Base-by-base conservation (phyloP, 306 rosid genomes). In the Lupinus albus region DNA sequence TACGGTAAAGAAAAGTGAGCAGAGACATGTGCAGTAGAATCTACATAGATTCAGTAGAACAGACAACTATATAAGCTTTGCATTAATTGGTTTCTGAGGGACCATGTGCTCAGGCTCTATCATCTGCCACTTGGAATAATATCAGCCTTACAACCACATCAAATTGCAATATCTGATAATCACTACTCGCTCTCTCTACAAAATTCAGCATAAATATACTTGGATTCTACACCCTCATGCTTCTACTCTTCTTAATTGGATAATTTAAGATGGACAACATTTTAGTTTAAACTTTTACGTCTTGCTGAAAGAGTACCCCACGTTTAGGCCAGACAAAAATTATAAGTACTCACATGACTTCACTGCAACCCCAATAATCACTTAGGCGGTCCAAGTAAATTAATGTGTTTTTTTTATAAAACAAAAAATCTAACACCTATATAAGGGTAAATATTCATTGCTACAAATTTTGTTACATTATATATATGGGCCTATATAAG, bases 41-140 rank as follows among this genome's bases (percentile, higher is more conserved):
- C 32, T 55, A 28, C 39, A 63, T 63, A 73, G 65, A 63, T 52
- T 63, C 39, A 44, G 1, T 64, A 62, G 52, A n/a, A 20, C 32
- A 25, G n/a, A 20, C 44, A 25, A 8, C 49, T n/a, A n/a, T n/a
- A 73, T 28, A 42, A 52, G 56, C 36, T 39, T 11, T 21, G 21
- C 53, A 62, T 50, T 36, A 61, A 72, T 41, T 57, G 13, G 48
- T 46, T 38, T 38, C 2, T 30, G 16, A 8, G 30, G 71, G 50
- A 17, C 59, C 78, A 73, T 64, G 78, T 62, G 70, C 52, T 0
- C 11, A 1, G 50, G 17, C 69, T 61, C 52, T 45, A 51, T 11
- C 42, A n/a, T 33, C 18, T 56, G 54, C 20, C 61, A 67, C 36
- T 28, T 38, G 71, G 35, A 9, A 5, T 8, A 4, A 15, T 12